A percentile compares a stretch with the other conserved stretches of the same genome.
These are phyloP conservation scores for Puccinellia tenuiflora DNA, from an alignment of 176 grass and related monocot genomes.

Conservation along the genomic window DNA sequence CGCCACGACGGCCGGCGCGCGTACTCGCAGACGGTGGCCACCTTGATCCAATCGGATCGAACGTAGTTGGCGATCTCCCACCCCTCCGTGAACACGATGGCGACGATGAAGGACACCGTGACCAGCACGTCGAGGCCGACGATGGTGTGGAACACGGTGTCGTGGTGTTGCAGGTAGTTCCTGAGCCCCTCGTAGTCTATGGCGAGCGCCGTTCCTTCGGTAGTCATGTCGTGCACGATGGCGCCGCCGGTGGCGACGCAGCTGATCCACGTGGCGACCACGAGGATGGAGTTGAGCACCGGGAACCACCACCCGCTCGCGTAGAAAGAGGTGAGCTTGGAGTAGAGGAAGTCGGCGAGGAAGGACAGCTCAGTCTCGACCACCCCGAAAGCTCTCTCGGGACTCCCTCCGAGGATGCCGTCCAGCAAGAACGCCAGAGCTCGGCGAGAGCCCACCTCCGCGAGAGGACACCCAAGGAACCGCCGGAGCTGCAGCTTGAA, in stretches of 20 bases:
- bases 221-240: constrained; percentile 47
- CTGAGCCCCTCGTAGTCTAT: background rate
- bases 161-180: constrained; percentile 28
- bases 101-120: constrained; percentile 28
- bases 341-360: constrained; percentile 47
- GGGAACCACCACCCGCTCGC: constrained; percentile 52
- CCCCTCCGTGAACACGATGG: constrained; percentile 41
- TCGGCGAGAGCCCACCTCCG: constrained; percentile 30
- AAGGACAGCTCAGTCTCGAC: constrained; percentile 41
- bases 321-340: constrained; percentile 46
- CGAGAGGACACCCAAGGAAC: constrained; percentile 28
- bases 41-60: constrained; percentile 53
- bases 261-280: constrained; percentile 31
- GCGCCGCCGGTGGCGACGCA: constrained; percentile 34
- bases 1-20: constrained; percentile 28
- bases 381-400: constrained; percentile 29
- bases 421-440: constrained; percentile 29
- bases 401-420: constrained; percentile 9
- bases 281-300: constrained; percentile 25
- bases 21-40: constrained; percentile 32
- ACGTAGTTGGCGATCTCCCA: constrained; percentile 43
- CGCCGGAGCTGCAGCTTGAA: constrained; percentile 53
- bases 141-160: constrained; percentile 35
- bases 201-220: constrained; percentile 23
- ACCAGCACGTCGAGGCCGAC: constrained; percentile 37